Percentiles rank a stretch among this genome's conserved stretches.
Evolutionary conservation across 352 stramenopile genomes (phyloP).

Genomic region (Pythium monospermum): DNA sequence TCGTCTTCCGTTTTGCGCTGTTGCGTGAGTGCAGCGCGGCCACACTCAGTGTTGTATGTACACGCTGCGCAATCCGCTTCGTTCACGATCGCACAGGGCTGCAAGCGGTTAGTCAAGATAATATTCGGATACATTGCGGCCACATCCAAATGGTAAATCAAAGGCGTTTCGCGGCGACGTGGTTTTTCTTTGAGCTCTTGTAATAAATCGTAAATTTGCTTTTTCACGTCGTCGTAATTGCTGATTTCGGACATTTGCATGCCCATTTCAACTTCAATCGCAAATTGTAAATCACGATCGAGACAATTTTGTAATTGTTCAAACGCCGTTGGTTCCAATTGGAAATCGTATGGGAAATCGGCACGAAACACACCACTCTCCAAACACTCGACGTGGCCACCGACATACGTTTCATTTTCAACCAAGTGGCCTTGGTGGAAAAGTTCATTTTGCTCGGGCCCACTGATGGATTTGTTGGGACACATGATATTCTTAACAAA

Average conservation of each 20-base stretch:
- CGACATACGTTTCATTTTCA: slow-evolving; percentile 98
- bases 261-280: slow-evolving; percentile 92
- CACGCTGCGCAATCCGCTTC: slow-evolving; percentile 95
- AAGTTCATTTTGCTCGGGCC: slow-evolving; percentile 39
- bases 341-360: slow-evolving; percentile 97
- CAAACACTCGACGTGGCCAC: slow-evolving; percentile 98
- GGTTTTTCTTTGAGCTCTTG: slow-evolving; percentile 93
- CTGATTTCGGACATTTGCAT: slow-evolving; percentile 86
- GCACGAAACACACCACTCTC: slow-evolving; percentile 97
- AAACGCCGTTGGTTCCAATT: slow-evolving; percentile 92
- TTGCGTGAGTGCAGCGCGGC: slow-evolving; percentile 59
- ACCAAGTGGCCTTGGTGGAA: slow-evolving; percentile 94
- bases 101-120: slow-evolving; percentile 98
- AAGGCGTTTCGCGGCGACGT: slow-evolving; percentile 85
- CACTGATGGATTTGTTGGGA: slow-evolving; percentile 97
- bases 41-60: slow-evolving; percentile 88
- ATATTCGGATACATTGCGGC: slow-evolving; percentile 99
- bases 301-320: slow-evolving; percentile 96
- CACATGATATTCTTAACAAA: slow-evolving; percentile 96
- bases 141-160: slow-evolving; percentile 99
- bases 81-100: slow-evolving; percentile 96
- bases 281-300: slow-evolving; percentile 96
- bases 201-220: slow-evolving; percentile 92
- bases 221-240: slow-evolving; percentile 84
- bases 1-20: slow-evolving; percentile 39